Evolutionary conservation across 2,329 filamentous ascomycete species (phyloP).

Genomic region (Boeremia exigua): DNA sequence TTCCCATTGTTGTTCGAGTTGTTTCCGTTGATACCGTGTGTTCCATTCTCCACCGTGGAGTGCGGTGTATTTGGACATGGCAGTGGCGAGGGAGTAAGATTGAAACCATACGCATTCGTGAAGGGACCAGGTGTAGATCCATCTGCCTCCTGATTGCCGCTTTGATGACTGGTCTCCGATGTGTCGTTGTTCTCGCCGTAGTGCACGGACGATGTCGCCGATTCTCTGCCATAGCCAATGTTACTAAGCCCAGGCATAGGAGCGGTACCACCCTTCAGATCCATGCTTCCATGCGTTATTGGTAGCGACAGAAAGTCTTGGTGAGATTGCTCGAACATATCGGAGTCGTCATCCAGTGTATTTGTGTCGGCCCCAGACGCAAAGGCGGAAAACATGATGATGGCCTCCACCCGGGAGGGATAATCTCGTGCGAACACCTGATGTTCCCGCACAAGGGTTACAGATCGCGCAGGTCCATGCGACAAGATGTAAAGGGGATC

Average conservation of each 20-base stretch:
- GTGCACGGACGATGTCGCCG: constrained; percentile 49
- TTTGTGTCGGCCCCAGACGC: constrained; percentile 41
- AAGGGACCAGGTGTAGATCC: constrained; percentile 39
- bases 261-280: constrained; percentile 41
- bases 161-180: constrained; percentile 44
- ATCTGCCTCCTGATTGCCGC: constrained; percentile 40
- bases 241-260: constrained; percentile 44
- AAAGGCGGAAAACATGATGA: constrained; percentile 46
- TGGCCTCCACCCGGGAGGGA: constrained; percentile 18
- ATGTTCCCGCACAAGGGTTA: constrained; percentile 31
- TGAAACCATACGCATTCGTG: constrained; percentile 34
- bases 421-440: constrained; percentile 38
- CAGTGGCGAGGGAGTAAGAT: constrained; percentile 38
- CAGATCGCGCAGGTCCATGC: constrained; percentile 30
- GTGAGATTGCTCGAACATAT: constrained; percentile 42
- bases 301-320: constrained; percentile 42
- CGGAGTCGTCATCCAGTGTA: constrained; percentile 43
- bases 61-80: constrained; percentile 36
- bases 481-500: constrained; percentile 20
- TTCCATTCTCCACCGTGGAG: constrained; percentile 24
- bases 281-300: constrained; percentile 41
- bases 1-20: constrained; percentile 20
- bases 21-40: constrained; percentile 14
- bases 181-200: constrained; percentile 45
- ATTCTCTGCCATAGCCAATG: constrained; percentile 48